Percentiles rank a stretch among this genome's conserved stretches.
Evolutionary conservation across 2,329 filamentous ascomycete species (phyloP).

Genomic region (Diaporthe sp.): DNA sequence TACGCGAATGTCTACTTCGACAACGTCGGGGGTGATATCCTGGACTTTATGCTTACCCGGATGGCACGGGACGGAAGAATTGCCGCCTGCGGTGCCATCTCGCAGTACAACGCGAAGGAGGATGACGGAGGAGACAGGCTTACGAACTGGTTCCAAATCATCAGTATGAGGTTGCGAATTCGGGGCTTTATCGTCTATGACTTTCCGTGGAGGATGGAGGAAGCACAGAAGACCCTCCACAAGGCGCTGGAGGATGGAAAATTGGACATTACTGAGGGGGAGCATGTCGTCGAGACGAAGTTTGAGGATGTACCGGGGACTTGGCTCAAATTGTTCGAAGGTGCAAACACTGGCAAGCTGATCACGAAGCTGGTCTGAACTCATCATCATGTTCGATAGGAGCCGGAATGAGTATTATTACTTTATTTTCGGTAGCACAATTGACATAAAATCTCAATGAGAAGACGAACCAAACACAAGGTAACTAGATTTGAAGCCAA

Average conservation of each 20-base stretch:
- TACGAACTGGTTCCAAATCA: constrained; percentile 31
- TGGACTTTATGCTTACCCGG: constrained; percentile 24
- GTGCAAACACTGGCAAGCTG: constrained; percentile 31
- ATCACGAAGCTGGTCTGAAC: constrained; percentile 12
- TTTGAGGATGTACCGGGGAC: constrained; percentile 28
- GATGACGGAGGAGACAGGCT: not conserved
- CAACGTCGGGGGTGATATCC: constrained; percentile 53
- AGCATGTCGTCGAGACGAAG: constrained; percentile 20
- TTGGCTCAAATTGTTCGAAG: constrained; percentile 26
- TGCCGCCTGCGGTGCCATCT: constrained; percentile 22
- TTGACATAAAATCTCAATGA: too few species aligned
- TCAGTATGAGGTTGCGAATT: constrained; percentile 12
- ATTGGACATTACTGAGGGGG: constrained; percentile 17
- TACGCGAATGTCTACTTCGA: constrained; percentile 74
- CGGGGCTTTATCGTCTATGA: constrained; percentile 22
- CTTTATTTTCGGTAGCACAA: too few species aligned
- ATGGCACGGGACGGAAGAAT: constrained; percentile 27
- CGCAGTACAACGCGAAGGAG: constrained; percentile 25
- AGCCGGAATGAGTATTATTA: not conserved
- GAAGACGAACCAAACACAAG: too few species aligned
- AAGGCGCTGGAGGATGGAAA: constrained; percentile 29
- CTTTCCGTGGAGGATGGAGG: not conserved
- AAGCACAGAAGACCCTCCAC: constrained; percentile 1
- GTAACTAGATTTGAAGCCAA: too few species aligned
- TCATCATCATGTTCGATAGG: not conserved